A percentile compares a stretch with the other conserved stretches of the same genome.
Evolutionary conservation across 805 yeast species (phyloP).

Genomic region (Candida nitratophila): DNA sequence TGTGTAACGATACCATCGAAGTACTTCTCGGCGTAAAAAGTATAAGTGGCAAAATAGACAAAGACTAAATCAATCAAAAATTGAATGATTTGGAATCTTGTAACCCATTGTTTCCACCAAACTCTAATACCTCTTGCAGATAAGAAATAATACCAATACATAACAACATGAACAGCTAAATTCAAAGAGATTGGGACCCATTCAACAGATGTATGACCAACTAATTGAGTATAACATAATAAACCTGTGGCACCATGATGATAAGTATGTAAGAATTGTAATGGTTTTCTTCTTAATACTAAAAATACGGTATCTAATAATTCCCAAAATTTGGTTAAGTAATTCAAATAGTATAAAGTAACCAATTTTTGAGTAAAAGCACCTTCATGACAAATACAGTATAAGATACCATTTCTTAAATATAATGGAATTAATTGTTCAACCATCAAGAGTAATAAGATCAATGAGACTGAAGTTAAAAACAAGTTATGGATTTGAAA

Average conservation of each 20-base stretch:
- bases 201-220: constrained; percentile 83
- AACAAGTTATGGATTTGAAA: constrained; percentile 83
- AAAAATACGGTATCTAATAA: constrained; percentile 86
- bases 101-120: constrained; percentile 99
- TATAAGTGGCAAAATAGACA: constrained; percentile 90
- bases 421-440: constrained; percentile 86
- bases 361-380: constrained; percentile 85
- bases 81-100: constrained; percentile 91
- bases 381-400: constrained; percentile 68
- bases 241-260: constrained; percentile 98
- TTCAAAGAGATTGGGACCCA: constrained; percentile 93
- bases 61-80: constrained; percentile 83
- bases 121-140: constrained; percentile 90
- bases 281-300: constrained; percentile 85
- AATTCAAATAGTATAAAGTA: constrained; percentile 82
- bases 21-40: constrained; percentile 74
- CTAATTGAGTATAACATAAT: constrained; percentile 86
- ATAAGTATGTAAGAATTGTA: constrained; percentile 89
- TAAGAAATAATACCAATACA: constrained; percentile 97
- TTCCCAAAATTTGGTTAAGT: constrained; percentile 83
- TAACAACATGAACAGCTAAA: constrained; percentile 87
- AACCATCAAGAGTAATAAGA: constrained; percentile 58
- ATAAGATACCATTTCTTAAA: constrained; percentile 67
- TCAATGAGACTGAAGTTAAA: constrained; percentile 62
- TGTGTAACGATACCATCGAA: constrained; percentile 59